phyloP scores from a whole-genome alignment of 2,329 filamentous ascomycete species.

The Paraphaeosphaeria sporulosa region DNA sequence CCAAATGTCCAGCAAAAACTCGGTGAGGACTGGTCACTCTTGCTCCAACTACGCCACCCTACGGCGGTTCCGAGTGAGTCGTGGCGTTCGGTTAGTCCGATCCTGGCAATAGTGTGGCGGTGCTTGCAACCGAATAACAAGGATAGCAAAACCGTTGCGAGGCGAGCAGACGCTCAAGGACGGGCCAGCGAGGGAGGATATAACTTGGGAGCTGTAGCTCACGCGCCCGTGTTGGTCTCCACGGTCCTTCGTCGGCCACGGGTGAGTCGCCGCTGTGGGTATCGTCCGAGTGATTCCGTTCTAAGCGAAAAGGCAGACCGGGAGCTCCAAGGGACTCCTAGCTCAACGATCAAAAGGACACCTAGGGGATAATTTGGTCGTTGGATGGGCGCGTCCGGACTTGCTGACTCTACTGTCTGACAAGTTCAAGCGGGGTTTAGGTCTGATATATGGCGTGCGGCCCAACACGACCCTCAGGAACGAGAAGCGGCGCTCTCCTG shows the following conservation, averaged over 20 bases:
- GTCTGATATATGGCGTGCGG: conserved; percentile 41
- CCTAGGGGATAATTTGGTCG: conserved; percentile 23
- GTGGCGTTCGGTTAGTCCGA: conserved; percentile 29
- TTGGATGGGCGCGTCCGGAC: conserved; percentile 34
- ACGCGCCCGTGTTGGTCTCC: conserved; percentile 32
- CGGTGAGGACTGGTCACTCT: conserved; percentile 36
- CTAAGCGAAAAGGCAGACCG: conserved; percentile 30
- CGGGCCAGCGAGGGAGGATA: conserved; percentile 36
- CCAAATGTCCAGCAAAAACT: conserved; percentile 36
- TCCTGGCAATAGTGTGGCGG: conserved; percentile 30
- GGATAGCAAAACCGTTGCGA: conserved; percentile 34
- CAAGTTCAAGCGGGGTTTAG: conserved; percentile 29
- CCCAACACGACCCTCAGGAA: conserved; percentile 28
- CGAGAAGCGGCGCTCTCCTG: conserved; percentile 36
- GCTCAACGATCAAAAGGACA: conserved; percentile 23
- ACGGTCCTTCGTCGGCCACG: conserved; percentile 34
- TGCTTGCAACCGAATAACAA: conserved; percentile 29
- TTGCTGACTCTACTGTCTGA: conserved; percentile 33
- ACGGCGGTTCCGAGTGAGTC: conserved; percentile 39
- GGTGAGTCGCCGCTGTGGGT: conserved; percentile 42
- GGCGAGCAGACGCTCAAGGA: conserved; percentile 29
- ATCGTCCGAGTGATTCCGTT: conserved; percentile 37
- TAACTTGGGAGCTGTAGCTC: conserved; percentile 31
- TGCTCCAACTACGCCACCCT: conserved; percentile 28
- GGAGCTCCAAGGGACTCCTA: conserved; percentile 29